Evolutionary conservation across 805 yeast genomes (phyloP).

Genomic region (Sugiyamaella valdiviana): DNA sequence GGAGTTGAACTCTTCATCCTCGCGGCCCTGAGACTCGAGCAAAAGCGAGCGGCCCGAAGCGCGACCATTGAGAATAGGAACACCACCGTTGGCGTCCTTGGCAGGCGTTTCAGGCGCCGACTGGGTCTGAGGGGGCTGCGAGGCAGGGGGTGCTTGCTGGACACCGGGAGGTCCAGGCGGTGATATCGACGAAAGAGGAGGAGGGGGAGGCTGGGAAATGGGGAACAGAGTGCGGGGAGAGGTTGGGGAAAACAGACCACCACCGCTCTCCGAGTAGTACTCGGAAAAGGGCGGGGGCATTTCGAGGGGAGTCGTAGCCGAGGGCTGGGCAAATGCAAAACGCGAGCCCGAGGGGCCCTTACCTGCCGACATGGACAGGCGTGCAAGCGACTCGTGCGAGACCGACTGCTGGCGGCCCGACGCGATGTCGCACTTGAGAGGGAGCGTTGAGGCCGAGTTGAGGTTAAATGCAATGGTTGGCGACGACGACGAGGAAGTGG

Average conservation of each 20-base stretch:
- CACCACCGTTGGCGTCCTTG: not conserved
- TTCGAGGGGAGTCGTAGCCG: slow-evolving; percentile 6
- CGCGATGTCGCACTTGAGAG: slow-evolving; percentile 14
- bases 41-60: slow-evolving; percentile 27
- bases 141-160: slow-evolving; percentile 1
- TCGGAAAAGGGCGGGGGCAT: slow-evolving; percentile 15
- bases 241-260: slow-evolving; percentile 22
- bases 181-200: not conserved
- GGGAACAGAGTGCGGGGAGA: slow-evolving; percentile 23
- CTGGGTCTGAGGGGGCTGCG: slow-evolving; percentile 10
- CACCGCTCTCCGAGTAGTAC: slow-evolving; percentile 7
- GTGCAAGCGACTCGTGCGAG: slow-evolving; percentile 10
- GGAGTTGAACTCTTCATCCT: slow-evolving; percentile 29
- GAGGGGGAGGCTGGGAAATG: slow-evolving; percentile 6
- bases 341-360: slow-evolving; percentile 5
- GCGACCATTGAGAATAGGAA: slow-evolving; percentile 2
- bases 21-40: slow-evolving; percentile 27
- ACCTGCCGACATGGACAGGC: slow-evolving; percentile 3
- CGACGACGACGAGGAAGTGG: slow-evolving; percentile 7
- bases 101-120: slow-evolving; percentile 5
- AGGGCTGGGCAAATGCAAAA: slow-evolving; percentile 8
- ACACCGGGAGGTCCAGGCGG: slow-evolving; percentile 2
- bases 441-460: slow-evolving; percentile 2
- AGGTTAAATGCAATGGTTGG: slow-evolving; percentile 9
- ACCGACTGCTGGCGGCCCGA: slow-evolving; percentile 6